phyloP scores from a whole-genome alignment of 2,329 filamentous ascomycete genomes.

The Myotisia sp. region DNA sequence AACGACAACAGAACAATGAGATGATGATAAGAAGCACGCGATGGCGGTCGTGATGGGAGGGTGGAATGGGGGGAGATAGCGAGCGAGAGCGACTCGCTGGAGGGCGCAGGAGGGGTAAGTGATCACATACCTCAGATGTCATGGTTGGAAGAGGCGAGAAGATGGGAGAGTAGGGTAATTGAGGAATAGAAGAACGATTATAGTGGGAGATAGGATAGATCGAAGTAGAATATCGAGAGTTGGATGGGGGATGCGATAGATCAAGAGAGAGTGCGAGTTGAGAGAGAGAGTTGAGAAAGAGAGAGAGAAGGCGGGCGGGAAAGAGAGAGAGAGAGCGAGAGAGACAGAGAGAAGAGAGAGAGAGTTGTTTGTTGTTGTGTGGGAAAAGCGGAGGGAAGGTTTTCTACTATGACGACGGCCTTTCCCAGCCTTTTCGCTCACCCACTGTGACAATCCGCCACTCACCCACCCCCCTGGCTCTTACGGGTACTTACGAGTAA shows the following conservation, averaged over 20 bases:
- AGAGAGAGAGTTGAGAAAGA: conserved; percentile 9
- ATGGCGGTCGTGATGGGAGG: neutral
- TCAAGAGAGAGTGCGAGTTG: conserved; percentile 3
- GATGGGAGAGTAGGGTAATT: too few species aligned
- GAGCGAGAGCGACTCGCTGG: too few species aligned
- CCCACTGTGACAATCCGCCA: too few species aligned
- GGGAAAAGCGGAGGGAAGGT: neutral
- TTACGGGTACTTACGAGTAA: too few species aligned
- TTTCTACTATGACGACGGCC: too few species aligned
- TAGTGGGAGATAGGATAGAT: too few species aligned
- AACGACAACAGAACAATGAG: too few species aligned
- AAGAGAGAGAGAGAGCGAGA: neutral
- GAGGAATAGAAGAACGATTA: too few species aligned
- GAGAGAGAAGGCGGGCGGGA: conserved; percentile 2
- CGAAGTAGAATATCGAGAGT: conserved; percentile 10
- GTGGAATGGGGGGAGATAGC: too few species aligned
- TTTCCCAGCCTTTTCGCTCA: too few species aligned
- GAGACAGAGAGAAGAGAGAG: conserved; percentile 1
- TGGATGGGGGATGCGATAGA: conserved; percentile 8
- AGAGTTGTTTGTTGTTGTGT: neutral
- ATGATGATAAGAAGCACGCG: conserved; percentile 9
- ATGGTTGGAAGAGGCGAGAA: conserved; percentile 31
- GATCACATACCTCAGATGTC: conserved; percentile 46
- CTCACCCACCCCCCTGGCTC: too few species aligned
- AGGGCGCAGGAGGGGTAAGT: conserved; percentile 19